A percentile compares a stretch with the other conserved stretches of the same genome.
Conservation (phyloP, 2,329 filamentous ascomycete species). For the Hypoxylon sp. region DNA sequence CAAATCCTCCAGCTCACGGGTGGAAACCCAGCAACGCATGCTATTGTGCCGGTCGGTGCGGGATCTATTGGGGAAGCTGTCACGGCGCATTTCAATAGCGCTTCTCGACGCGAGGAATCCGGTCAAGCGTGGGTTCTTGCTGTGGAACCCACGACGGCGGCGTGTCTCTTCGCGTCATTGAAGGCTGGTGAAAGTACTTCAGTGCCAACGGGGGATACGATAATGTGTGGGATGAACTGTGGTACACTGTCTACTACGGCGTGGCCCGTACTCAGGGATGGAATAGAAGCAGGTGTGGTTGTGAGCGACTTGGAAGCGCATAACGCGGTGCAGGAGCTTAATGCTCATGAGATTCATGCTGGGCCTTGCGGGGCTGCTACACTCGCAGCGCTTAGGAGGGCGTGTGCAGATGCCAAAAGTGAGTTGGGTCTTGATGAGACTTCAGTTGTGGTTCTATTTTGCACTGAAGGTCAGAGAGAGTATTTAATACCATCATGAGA, state of each 20-base stretch:
- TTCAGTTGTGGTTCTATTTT: conserved; percentile 71
- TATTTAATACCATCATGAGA: conserved; percentile 55
- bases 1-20: conserved; percentile 59
- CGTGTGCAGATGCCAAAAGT: conserved; percentile 50
- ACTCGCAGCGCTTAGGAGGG: conserved; percentile 61
- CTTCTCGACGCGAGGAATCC: neutral
- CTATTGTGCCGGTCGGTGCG: conserved; percentile 74
- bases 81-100: conserved; percentile 66
- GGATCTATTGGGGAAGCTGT: conserved; percentile 78
- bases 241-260: conserved; percentile 72
- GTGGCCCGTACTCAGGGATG: conserved; percentile 66
- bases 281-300: conserved; percentile 67
- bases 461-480: conserved; percentile 68
- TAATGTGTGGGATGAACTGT: conserved; percentile 79
- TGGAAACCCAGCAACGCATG: conserved; percentile 53
- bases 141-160: conserved; percentile 74
- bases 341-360: conserved; percentile 40
- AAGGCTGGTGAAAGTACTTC: conserved; percentile 56
- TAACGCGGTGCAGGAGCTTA: conserved; percentile 62
- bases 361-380: conserved; percentile 53
- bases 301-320: conserved; percentile 72
- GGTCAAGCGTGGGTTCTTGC: conserved; percentile 59
- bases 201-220: conserved; percentile 67
- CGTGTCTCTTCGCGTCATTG: conserved; percentile 65
- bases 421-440: conserved; percentile 52